Percentiles rank a stretch among this genome's conserved stretches.
Conservation (phyloP, 1,139 yeast genomes). For the Saccharomyces hybrid region DNA sequence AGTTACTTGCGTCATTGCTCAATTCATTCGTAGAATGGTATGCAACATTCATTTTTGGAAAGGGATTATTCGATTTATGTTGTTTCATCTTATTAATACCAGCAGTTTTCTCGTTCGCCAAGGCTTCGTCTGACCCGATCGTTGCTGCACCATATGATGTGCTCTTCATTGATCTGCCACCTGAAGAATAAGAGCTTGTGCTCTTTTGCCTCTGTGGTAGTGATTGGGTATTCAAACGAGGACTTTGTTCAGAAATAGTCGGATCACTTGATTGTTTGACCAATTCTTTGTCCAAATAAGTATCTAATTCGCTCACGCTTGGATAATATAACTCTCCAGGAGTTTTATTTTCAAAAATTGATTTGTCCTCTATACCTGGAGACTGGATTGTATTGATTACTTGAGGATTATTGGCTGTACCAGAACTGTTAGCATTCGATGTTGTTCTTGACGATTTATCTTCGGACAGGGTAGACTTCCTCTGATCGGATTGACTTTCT, state of each 20-base stretch:
- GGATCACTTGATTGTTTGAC: not conserved
- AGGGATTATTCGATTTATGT: constrained; percentile 31
- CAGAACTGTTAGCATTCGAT: constrained; percentile 1
- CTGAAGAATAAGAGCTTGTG: constrained; percentile 11
- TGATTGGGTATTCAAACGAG: not conserved
- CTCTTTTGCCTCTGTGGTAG: constrained; percentile 12
- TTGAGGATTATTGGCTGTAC: constrained; percentile 1
- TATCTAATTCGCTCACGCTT: constrained; percentile 10
- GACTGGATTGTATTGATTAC: not conserved
- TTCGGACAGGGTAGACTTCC: constrained; percentile 9
- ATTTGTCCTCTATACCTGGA: not conserved
- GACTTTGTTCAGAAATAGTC: not conserved
- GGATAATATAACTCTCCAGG: constrained; percentile 11
- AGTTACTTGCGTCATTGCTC: not conserved
- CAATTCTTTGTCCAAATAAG: constrained; percentile 8
- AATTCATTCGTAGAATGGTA: constrained; percentile 1
- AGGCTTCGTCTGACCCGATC: constrained; percentile 10
- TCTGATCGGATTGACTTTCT: not conserved
- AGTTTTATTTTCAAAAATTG: not conserved
- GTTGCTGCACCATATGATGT: constrained; percentile 3
- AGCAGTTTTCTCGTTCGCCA: constrained; percentile 16
- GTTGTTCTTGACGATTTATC: constrained; percentile 9
- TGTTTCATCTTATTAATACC: constrained; percentile 13
- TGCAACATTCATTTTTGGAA: constrained; percentile 24
- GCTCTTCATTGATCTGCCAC: constrained; percentile 9